Evolutionary conservation across 371 early-diverging fungal species (phyloP), one percentile per base, ranked within the genome.

Genomic region (Thermomucor indicae-seudaticae): DNA sequence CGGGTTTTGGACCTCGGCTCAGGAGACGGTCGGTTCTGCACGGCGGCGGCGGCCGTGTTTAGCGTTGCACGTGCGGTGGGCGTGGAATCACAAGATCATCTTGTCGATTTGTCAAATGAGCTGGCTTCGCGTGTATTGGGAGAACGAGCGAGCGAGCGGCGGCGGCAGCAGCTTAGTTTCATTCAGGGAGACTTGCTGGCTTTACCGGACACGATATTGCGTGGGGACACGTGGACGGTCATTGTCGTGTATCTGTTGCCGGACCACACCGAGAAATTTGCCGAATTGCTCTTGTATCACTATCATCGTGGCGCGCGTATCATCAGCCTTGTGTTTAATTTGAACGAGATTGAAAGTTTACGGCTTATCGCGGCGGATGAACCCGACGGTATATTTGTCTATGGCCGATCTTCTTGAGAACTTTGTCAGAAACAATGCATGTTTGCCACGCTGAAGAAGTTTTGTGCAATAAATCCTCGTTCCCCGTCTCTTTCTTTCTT

Each of bases 21-120:
- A 41, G 84, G 84, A 12, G 84, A 84, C 53, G 84, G 84, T 3
- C 67, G 84, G 17, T 75, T 84, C 41, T 78, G 80, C 11, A 74
- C 71, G 29, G 80, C 78, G 12, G 80, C 84, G 1, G 75, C 72
- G 1, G 37, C 64, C 10, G 72, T 73, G 22, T 79, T 69, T 41
- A 55, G 67, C 6, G 79, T 70, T 4, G 35, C 58, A 32, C 51
- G 57, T 27, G 84, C 81, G 6, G 53, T 77, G 5, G 84, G 84
- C 0, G 72, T 84, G 25, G 83, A 84, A 43, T 72, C 68, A n/a
- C 83, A 83, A 19, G 52, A 53, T 6, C 57, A 64, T 23, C 60
- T 80, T 20, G 71, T 81, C 16, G 65, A 71, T 6, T 49, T 52
- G 42, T 81, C 80, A 6, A 56, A 57, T 14, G 35, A 41, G n/a